Evolutionary conservation across 495 filamentous ascomycete genomes (phyloP).

Genomic region (Penicilliopsis zonata): DNA sequence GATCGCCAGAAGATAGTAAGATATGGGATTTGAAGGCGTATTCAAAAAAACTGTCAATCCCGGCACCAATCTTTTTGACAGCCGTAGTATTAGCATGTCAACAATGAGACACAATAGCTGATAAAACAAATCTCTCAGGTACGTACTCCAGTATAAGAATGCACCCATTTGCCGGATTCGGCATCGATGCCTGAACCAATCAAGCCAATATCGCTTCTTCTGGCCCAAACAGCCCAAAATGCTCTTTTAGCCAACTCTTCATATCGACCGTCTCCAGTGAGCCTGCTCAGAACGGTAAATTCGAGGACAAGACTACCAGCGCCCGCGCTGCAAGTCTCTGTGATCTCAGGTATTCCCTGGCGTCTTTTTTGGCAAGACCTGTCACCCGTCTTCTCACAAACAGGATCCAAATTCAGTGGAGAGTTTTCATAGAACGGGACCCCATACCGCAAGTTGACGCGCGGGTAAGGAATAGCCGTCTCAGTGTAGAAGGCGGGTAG

Average conservation of each 20-base stretch:
- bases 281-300: conserved; percentile 77
- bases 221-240: conserved; percentile 89
- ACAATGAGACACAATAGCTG: no score
- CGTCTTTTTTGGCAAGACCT: conserved; percentile 22
- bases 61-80: conserved; percentile 68
- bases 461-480: conserved; percentile 87
- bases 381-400: conserved; percentile 4
- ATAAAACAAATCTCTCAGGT: background rate
- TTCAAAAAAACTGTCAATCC: conserved; percentile 96
- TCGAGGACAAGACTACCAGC: conserved; percentile 90
- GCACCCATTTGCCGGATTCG: conserved; percentile 83
- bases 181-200: conserved; percentile 88
- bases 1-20: conserved; percentile 57
- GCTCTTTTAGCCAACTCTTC: conserved; percentile 82
- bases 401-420: conserved; percentile 43
- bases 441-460: conserved; percentile 86
- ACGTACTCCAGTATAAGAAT: conserved; percentile 61
- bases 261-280: conserved; percentile 77
- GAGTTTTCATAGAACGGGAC: conserved; percentile 84
- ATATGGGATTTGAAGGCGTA: conserved; percentile 93
- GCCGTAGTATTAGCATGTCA: no score
- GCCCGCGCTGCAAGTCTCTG: conserved; percentile 92
- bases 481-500: conserved; percentile 82
- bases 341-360: conserved; percentile 52
- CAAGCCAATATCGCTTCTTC: conserved; percentile 75